Evolutionary conservation across 352 stramenopile genomes (phyloP), one percentile per base, ranked within the genome.

Genomic region (Pythium scleroteichum): DNA sequence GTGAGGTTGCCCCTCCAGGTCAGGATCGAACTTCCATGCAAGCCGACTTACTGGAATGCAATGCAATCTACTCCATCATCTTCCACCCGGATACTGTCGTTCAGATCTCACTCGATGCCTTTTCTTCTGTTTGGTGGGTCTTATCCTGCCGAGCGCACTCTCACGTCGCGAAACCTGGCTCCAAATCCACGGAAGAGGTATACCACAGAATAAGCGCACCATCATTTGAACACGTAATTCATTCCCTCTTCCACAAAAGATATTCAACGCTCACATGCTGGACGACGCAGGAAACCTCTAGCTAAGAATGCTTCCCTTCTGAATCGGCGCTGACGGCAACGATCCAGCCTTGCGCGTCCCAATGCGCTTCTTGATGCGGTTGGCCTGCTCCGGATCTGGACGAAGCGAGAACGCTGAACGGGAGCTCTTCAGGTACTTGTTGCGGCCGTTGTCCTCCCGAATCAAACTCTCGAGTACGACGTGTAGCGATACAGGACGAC

Each of bases 341-440:
- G 81, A 86, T 0, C 75, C 78, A 27, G 81, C 52, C 48, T 87
- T 90, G 63, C 83, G 83, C 20, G 61, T 73, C 39, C 83, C 78
- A 40, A 89, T 76, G 26, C 83, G 79, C 58, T 92, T 92, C 70
- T 90, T 92, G 64, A 90, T 76, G 62, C 82, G 85, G 65, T 74
- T 76, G 53, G 78, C 82, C 48, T 88, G 76, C 53, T 92, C 80
- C n/a, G 83, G 79, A 65, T 90, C 79, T 27, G 83, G 83, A 27
- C 75, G 73, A 39, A 92, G 64, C 46, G 81, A 90, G 49, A 90
- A 90, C 14, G 88, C 79, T 24, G 78, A 76, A 35, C 80, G 81
- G 13, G 83, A 90, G 65, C 83, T 90, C 78, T 92, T 92, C 47
- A 90, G 74, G 64, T 90, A 92, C 53, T 89, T 89, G 70, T 91